Conservation (phyloP, 2,329 filamentous ascomycete species). For the Zasmidium citrigriseum region DNA sequence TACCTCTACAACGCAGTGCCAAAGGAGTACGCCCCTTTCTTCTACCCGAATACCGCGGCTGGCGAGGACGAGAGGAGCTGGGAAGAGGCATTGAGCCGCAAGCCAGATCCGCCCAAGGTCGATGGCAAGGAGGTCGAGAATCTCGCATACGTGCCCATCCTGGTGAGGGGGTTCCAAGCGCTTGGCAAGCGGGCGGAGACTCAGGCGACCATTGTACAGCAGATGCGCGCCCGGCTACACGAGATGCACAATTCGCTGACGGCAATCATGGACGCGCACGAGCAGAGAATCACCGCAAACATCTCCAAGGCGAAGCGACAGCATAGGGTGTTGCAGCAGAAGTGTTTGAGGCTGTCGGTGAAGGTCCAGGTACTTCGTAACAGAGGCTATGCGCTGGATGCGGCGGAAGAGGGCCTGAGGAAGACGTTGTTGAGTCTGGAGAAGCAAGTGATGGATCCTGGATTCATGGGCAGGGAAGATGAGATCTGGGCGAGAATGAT, state of each 20-base stretch:
- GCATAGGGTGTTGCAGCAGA: slow-evolving; percentile 71
- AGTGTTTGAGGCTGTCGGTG: slow-evolving; percentile 73
- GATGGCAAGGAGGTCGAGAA: slow-evolving; percentile 24
- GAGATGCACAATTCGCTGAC: slow-evolving; percentile 76
- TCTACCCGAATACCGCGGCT: slow-evolving; percentile 59
- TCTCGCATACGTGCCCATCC: slow-evolving; percentile 70
- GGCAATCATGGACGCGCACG: slow-evolving; percentile 72
- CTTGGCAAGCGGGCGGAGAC: slow-evolving; percentile 71
- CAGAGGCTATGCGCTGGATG: slow-evolving; percentile 76
- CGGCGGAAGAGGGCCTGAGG: slow-evolving; percentile 76
- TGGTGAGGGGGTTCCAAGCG: slow-evolving; percentile 72
- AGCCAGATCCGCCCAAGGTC: slow-evolving; percentile 56
- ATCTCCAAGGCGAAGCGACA: slow-evolving; percentile 71
- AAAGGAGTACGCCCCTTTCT: slow-evolving; percentile 73
- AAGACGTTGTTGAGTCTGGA: slow-evolving; percentile 70
- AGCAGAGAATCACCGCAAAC: slow-evolving; percentile 73
- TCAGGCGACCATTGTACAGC: slow-evolving; percentile 68
- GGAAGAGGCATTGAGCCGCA: slow-evolving; percentile 80
- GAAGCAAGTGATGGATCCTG: slow-evolving; percentile 70
- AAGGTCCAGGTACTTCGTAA: slow-evolving; percentile 81
- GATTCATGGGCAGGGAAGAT: slow-evolving; percentile 73
- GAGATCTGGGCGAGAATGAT: slow-evolving; percentile 85
- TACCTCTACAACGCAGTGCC: slow-evolving; percentile 89
- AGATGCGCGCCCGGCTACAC: slow-evolving; percentile 72
- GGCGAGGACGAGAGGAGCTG: slow-evolving; percentile 76